These are phyloP conservation scores for Coniferiporia weirii DNA, from an alignment of 1,284 basidiomycete species.

Conservation along the genomic window DNA sequence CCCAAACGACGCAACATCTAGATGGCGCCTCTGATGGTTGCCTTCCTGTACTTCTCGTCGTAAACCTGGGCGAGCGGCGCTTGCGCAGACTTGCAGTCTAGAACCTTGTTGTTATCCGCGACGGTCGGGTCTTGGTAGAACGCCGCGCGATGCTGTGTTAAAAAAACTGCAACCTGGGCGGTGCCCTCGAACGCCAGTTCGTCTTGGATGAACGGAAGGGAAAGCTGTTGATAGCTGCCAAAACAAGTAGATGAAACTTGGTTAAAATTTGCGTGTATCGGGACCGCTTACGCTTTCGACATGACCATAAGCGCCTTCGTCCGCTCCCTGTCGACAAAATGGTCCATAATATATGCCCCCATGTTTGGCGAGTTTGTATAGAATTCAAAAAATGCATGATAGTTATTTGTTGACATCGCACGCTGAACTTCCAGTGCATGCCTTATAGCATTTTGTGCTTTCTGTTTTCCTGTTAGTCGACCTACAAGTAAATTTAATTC, in stretches of 20 bases:
- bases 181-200: constrained; percentile 82
- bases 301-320: constrained; percentile 85
- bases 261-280: background rate
- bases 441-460: constrained; percentile 70
- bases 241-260: background rate
- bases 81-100: constrained; percentile 62
- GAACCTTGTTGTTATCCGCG: constrained; percentile 52
- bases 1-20: constrained; percentile 19
- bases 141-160: constrained; percentile 65
- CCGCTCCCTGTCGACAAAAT: constrained; percentile 92
- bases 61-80: constrained; percentile 51
- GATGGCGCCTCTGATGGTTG: constrained; percentile 63
- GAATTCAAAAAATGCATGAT: constrained; percentile 85
- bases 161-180: constrained; percentile 64
- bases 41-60: constrained; percentile 73
- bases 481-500: constrained; percentile 95
- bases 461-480: constrained; percentile 90
- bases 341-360: constrained; percentile 99
- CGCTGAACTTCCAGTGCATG: constrained; percentile 90
- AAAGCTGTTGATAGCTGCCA: constrained; percentile 71
- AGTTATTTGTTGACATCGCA: constrained; percentile 89
- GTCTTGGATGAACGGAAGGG: constrained; percentile 72
- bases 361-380: constrained; percentile 90
- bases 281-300: constrained; percentile 68
- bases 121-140: constrained; percentile 62